phyloP scores from a whole-genome alignment of 345 rosid species.

The Physaria fendleri region DNA sequence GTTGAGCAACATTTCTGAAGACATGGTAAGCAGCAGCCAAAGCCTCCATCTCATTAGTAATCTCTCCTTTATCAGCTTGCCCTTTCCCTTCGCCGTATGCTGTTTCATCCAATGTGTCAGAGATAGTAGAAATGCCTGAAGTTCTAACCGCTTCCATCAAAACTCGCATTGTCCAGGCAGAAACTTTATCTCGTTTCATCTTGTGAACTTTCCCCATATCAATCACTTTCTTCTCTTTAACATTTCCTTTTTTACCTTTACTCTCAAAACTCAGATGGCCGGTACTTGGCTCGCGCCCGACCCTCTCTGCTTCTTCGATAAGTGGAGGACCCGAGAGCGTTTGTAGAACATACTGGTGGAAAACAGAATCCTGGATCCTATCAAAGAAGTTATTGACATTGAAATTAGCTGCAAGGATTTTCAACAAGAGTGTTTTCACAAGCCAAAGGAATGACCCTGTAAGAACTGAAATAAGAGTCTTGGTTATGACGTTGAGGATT shows the following conservation, averaged over 20 bases:
- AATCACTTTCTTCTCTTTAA: constrained; percentile 52
- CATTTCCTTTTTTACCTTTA: constrained; percentile 37
- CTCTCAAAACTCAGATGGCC: constrained; percentile 52
- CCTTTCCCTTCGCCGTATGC: constrained; percentile 29
- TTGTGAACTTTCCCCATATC: constrained; percentile 71
- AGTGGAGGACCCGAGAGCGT: constrained; percentile 76
- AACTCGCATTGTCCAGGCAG: constrained; percentile 85
- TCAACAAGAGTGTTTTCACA: constrained; percentile 60
- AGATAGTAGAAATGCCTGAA: constrained; percentile 66
- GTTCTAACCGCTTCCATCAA: constrained; percentile 65
- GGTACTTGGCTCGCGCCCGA: constrained; percentile 39
- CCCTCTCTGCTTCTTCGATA: constrained; percentile 56
- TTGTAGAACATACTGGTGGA: constrained; percentile 71
- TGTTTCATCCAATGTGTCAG: constrained; percentile 57
- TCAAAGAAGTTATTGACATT: constrained; percentile 75
- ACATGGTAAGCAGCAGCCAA: constrained; percentile 57
- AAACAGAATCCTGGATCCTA: constrained; percentile 82
- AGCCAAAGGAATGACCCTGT: constrained; percentile 70
- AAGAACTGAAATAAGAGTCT: constrained; percentile 57
- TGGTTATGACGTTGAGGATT: constrained; percentile 40
- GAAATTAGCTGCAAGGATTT: constrained; percentile 75
- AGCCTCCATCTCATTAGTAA: constrained; percentile 83
- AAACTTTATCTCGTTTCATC: constrained; percentile 77
- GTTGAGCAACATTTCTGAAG: constrained; percentile 53
- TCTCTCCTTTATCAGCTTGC: constrained; percentile 50